A percentile compares a stretch with the other conserved stretches of the same genome.
Evolutionary conservation across 2,329 filamentous ascomycete genomes (phyloP).

Genomic region (Neurospora sp.): DNA sequence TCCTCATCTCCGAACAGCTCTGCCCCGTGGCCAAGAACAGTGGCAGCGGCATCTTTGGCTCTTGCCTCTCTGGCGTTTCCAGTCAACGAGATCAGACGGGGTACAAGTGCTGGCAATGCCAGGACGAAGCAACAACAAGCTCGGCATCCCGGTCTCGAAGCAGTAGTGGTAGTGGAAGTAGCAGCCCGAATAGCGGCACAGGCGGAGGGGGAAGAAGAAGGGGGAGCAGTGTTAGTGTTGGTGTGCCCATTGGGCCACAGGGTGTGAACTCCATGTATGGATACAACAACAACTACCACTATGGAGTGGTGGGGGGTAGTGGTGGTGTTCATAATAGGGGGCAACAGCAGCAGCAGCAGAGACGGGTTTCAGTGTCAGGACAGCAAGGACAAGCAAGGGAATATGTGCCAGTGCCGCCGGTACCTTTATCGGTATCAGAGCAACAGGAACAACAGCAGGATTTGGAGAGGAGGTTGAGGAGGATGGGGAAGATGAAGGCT

Average conservation of each 20-base stretch:
- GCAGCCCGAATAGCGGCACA: neutral
- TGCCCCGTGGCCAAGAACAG: conserved; percentile 23
- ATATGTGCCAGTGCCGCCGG: neutral
- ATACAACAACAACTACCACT: neutral
- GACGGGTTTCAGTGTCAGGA: neutral
- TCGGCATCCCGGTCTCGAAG: conserved; percentile 3
- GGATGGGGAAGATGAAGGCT: neutral
- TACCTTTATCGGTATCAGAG: neutral
- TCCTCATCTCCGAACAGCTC: conserved; percentile 30
- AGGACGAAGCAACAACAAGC: conserved; percentile 15
- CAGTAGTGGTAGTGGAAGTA: neutral
- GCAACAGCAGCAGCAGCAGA: neutral
- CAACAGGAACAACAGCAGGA: neutral
- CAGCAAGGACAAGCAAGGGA: neutral
- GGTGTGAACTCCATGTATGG: neutral
- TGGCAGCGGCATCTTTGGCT: conserved; percentile 28
- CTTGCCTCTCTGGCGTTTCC: conserved; percentile 25
- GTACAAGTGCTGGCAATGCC: conserved; percentile 31
- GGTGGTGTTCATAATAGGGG: neutral
- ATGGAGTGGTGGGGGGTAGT: neutral
- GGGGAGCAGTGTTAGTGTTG: neutral
- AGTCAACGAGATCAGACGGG: conserved; percentile 21
- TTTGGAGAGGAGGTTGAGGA: neutral
- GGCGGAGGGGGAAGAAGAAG: neutral
- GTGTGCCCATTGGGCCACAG: neutral